Conservation (phyloP, 495 filamentous ascomycete species). For the Lineolata rhizophorae region DNA sequence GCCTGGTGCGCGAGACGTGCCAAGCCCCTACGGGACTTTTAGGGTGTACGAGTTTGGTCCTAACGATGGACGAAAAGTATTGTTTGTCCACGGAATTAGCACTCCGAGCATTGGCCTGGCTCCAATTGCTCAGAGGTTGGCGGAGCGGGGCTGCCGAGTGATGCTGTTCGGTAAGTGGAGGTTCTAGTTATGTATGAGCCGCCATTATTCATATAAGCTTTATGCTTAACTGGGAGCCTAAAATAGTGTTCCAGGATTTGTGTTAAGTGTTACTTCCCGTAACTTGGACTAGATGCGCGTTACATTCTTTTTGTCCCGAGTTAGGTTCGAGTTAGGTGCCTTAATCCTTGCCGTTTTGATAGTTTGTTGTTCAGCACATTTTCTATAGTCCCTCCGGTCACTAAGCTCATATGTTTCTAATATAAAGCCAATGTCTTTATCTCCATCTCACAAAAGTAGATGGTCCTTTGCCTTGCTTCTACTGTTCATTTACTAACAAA, state of each 20-base stretch:
- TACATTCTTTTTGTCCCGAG: too few species aligned
- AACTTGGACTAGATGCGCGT: too few species aligned
- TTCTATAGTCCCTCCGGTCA: too few species aligned
- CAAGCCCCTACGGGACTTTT: slow-evolving; percentile 57
- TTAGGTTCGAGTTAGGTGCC: too few species aligned
- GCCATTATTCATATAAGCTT: not conserved
- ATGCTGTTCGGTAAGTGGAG: slow-evolving; percentile 45
- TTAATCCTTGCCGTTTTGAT: too few species aligned
- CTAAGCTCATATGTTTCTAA: too few species aligned
- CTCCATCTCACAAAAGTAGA: not conserved
- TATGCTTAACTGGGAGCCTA: not conserved
- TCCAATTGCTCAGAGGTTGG: slow-evolving; percentile 44
- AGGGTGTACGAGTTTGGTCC: slow-evolving; percentile 83
- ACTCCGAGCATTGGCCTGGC: slow-evolving; percentile 59
- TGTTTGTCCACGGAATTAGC: slow-evolving; percentile 71
- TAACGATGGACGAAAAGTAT: slow-evolving; percentile 51
- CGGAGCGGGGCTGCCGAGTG: slow-evolving; percentile 55
- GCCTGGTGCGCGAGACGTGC: slow-evolving; percentile 53
- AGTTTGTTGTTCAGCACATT: too few species aligned
- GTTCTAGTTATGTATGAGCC: not conserved
- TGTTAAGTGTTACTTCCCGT: not conserved
- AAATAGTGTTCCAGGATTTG: not conserved
- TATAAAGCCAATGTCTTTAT: slow-evolving; percentile 1
- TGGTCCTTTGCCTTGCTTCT: too few species aligned
- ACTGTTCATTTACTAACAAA: too few species aligned